Conservation (phyloP, 2,329 filamentous ascomycete genomes). For the Fusarium newnesense region DNA sequence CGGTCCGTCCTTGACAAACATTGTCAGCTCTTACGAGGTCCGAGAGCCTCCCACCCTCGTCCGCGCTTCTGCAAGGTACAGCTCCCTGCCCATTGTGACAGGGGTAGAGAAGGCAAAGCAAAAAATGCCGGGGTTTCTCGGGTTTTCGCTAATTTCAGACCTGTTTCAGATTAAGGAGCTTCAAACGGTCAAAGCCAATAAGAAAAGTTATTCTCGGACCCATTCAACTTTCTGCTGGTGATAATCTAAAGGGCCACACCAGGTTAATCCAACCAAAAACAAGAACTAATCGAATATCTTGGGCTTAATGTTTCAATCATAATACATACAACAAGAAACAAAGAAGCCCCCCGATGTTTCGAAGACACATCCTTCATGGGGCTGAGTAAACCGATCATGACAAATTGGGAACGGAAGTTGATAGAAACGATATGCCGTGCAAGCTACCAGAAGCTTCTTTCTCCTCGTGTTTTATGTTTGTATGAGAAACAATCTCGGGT, state of each 20-base stretch:
- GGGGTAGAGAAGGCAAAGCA: constrained; percentile 2
- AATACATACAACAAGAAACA: constrained; percentile 6
- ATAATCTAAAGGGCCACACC: neutral
- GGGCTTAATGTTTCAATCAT: constrained; percentile 8
- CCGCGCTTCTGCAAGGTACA: constrained; percentile 35
- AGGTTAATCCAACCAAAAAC: neutral
- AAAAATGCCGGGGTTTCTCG: constrained; percentile 1
- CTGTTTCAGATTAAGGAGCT: constrained; percentile 32
- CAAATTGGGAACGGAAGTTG: constrained; percentile 9
- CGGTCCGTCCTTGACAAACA: constrained; percentile 1
- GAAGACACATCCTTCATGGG: neutral
- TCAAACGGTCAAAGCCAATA: constrained; percentile 24
- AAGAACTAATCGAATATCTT: neutral
- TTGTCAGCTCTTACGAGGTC: neutral
- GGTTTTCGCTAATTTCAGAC: constrained; percentile 26
- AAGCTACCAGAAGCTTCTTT: neutral
- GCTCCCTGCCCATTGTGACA: constrained; percentile 27
- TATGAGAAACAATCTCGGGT: constrained; percentile 19
- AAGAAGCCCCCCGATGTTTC: constrained; percentile 2
- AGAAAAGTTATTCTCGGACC: neutral
- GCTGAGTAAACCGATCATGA: constrained; percentile 16
- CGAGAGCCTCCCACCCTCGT: constrained; percentile 11
- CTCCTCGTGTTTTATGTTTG: constrained; percentile 22
- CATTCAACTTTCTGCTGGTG: constrained; percentile 9
- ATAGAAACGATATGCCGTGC: neutral